Evolutionary conservation across 805 yeast species (phyloP), one percentile per base, ranked within the genome.

Genomic region (Metschnikowia colocasiae): DNA sequence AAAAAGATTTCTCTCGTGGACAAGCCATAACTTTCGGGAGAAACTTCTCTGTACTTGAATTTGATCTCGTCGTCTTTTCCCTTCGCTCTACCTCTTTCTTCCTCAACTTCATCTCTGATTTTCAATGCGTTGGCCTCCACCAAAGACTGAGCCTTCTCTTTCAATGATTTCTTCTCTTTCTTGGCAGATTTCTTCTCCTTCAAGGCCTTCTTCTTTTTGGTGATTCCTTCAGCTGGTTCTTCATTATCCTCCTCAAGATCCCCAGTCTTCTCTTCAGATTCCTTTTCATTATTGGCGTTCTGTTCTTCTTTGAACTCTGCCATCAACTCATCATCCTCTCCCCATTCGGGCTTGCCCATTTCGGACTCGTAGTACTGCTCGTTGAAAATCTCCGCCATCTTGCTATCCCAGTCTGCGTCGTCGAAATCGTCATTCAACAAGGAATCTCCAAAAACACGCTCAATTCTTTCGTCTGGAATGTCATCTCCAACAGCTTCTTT

Each of bases 21-120:
- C 41, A 94, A 74, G 10, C 98, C 98, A 68, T 80, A 94, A 8
- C 90, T 71, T 59, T 94, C 98, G 7, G 99, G 97, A 1, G 96
- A 90, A 3, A 94, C 98, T 58, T 90, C 96, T 59, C 97, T 80
- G 63, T 94, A 94, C 58, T 82, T 83, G 76, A 94, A 92, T 46
- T 73, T 77, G 13, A 76, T 76, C 2, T 72, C 74, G 5, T 57
- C 57, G 4, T 64, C 75, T 33, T n/a, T 43, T 22, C 30, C 37
- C 7, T 72, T 65, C 25, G 71, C 69, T 1, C 81, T 71, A 51
- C 90, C 82, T 43, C 87, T 80, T 55, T 81, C 80, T 54, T 75
- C 80, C 43, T 69, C 71, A 6, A 85, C 80, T 57, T 86, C 88
- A 26, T 86, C 92, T 22, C 82, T 59, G 31, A 89, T 71, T 32